Conservation (phyloP, 2,329 filamentous ascomycete species). For the Coleophoma crateriformis region DNA sequence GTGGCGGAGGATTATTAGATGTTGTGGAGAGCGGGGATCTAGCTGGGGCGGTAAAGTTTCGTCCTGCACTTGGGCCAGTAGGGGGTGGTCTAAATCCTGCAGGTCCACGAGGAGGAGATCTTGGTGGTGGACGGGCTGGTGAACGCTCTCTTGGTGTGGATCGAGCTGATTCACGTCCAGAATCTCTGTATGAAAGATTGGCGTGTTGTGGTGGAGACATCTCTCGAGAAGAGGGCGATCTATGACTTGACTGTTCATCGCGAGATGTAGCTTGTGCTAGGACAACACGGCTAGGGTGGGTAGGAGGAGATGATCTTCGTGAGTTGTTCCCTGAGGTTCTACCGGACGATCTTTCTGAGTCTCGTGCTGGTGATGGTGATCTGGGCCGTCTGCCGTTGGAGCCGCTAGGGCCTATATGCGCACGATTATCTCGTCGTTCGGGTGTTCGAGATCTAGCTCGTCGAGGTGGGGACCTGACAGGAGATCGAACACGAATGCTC, state of each 20-base stretch:
- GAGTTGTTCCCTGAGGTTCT: slow-evolving; percentile 53
- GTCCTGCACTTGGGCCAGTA: slow-evolving; percentile 23
- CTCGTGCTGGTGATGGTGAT: slow-evolving; percentile 43
- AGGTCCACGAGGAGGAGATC: slow-evolving; percentile 27
- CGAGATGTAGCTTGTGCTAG: slow-evolving; percentile 29
- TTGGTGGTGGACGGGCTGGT: slow-evolving; percentile 17
- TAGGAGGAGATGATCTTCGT: slow-evolving; percentile 54
- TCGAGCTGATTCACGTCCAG: slow-evolving; percentile 20
- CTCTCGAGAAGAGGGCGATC: slow-evolving; percentile 19
- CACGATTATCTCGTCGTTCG: slow-evolving; percentile 41
- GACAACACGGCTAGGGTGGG: slow-evolving; percentile 46
- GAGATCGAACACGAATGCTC: slow-evolving; percentile 23
- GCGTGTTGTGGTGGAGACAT: slow-evolving; percentile 15
- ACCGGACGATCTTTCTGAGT: slow-evolving; percentile 43
- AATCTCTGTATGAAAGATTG: slow-evolving; percentile 18
- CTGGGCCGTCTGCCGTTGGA: slow-evolving; percentile 45
- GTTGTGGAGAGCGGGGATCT: slow-evolving; percentile 5
- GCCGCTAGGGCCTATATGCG: slow-evolving; percentile 31
- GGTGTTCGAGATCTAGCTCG: slow-evolving; percentile 45
- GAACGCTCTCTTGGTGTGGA: slow-evolving; percentile 24
- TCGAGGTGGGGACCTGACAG: slow-evolving; percentile 25
- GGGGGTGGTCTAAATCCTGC: slow-evolving; percentile 21
- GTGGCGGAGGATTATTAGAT: slow-evolving; percentile 7
- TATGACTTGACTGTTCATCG: slow-evolving; percentile 16
- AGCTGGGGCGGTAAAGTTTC: slow-evolving; percentile 21